Base-by-base conservation (phyloP, 1,284 basidiomycete species). In the Boletus smithii region DNA sequence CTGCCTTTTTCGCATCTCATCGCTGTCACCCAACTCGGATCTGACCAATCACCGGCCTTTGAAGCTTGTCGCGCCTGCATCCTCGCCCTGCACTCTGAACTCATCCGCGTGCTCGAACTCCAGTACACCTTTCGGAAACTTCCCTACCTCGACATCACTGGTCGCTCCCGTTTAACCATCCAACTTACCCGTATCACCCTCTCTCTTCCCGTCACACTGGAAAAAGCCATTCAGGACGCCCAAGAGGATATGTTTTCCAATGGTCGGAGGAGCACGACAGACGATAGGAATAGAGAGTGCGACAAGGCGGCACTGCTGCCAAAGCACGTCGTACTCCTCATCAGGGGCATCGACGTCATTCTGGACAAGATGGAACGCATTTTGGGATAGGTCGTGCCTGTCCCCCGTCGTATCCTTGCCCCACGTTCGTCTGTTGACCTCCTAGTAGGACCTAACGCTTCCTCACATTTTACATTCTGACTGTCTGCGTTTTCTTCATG, bases 111-210 rank as follows among this genome's bases (percentile, higher is more conserved):
- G 8, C 78, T 91, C 54, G 89, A 91, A 61, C 77, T 91, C 11
- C 88, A 91, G 58, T 80, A 84, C 54, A 79, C 80, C 5, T 83
- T 93, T 52, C 79, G 83, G 27, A 76, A 81, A 48, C 76, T 92
- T 30, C 80, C 85, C 8, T 91, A 90, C 61, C 80, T 91, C 55
- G 85, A 91, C 63, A 70, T 93, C 50, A 73, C 83, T 38, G 83
- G 85, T n/a, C 81, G 90, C 11, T 81, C 84, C 2, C 77, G 87
- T 5, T 71, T 92, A 22, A 86, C 86, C 13, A 77, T 91, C 27
- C 83, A 87, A 55, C 76, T 93, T 41, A 86, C 85, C 2, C 77
- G 89, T n/a, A 84, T 91, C 57, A 87, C 88, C 11, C 75, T 93
- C 48, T 79, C 75, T 45, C 77, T 91, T 8, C 90, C 90, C 3